These are phyloP conservation scores for Acacia crassicarpa DNA, from an alignment of 306 rosid species.

Conservation along the genomic window DNA sequence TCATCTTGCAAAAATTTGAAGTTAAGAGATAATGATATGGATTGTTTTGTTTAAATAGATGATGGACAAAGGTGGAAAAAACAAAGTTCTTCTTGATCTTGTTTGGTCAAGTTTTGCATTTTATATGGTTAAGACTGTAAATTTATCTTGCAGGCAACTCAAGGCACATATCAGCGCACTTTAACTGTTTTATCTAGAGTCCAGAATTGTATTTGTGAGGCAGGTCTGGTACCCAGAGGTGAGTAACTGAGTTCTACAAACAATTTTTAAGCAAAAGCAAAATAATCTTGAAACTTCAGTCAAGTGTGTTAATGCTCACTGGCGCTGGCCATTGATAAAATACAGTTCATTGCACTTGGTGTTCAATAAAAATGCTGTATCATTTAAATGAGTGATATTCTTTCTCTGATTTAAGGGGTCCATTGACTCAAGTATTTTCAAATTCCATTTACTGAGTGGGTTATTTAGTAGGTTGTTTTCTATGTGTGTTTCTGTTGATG, in stretches of 20 bases:
- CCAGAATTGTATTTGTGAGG: constrained; percentile 47
- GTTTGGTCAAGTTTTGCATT: constrained; percentile 19
- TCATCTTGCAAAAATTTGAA: not conserved
- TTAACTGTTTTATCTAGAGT: constrained; percentile 70
- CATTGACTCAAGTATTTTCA: not conserved
- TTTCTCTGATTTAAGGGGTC: not conserved
- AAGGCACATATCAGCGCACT: constrained; percentile 67
- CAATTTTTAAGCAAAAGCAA: constrained; percentile 2
- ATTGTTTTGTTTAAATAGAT: constrained; percentile 4
- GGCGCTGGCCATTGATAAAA: not conserved
- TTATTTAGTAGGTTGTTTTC: not conserved
- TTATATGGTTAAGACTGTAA: constrained; percentile 15
- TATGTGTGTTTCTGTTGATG: not conserved
- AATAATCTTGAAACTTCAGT: not conserved
- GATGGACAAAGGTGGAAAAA: not conserved
- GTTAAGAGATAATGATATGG: constrained; percentile 1
- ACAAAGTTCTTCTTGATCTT: not conserved
- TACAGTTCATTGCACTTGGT: not conserved
- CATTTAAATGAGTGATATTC: not conserved
- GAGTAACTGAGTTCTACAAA: constrained; percentile 17
- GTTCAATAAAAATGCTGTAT: not conserved
- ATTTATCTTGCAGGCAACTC: constrained; percentile 64
- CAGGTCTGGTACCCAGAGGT: constrained; percentile 65
- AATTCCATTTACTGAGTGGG: constrained; percentile 7
- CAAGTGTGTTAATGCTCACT: not conserved